Base-by-base conservation (phyloP, 768 basidiomycete genomes). In the Amanita rubescens region DNA sequence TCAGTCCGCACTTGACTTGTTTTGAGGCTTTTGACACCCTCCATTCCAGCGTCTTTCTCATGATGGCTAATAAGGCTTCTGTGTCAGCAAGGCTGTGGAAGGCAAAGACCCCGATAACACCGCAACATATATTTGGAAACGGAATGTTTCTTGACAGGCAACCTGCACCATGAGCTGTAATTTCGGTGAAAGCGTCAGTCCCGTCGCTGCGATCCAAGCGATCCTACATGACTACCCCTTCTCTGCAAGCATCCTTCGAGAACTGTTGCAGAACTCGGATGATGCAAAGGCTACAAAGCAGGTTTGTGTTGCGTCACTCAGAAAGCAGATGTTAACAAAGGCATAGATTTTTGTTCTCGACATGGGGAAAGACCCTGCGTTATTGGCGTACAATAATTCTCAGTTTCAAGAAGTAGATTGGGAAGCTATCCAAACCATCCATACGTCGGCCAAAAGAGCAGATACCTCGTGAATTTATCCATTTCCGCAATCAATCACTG, bases 181-280 rank as follows among this genome's bases (percentile, higher is more conserved):
- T 38, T 53, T 62, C 45, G 61, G 59, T 1, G 59, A 62, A 42
- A 59, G 24, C 6, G 61, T 64, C 11, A 65, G 54, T 25, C 57
- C 65, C 0, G 41, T 62, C 0, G 62, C 61, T 0, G 55, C 61
- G 5, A 58, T 71, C 25, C 56, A 60, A 0, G 63, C 63, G 0
- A 76, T 80, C 1, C 57, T 79, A 0, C 64, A 67, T 0, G 67
- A 62, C 2, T 80, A 80, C 55, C 76, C 76, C 0, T 75, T 72
- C 51, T 74, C 74, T 5, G 64, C 71, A 19, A 74, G 74, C 0
- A 53, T 77, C 3, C 61, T 79, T 14, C 68, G 75, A 7, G 78
- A 80, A 51, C 41, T 78, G 0, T 22, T 77, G 2, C 75, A 76
- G 60, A 80, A 80, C 51, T 74, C 77, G 0, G 76, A 79, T 42